Conservation (phyloP, 139 green algal species). For the Haematococcus sp. region DNA sequence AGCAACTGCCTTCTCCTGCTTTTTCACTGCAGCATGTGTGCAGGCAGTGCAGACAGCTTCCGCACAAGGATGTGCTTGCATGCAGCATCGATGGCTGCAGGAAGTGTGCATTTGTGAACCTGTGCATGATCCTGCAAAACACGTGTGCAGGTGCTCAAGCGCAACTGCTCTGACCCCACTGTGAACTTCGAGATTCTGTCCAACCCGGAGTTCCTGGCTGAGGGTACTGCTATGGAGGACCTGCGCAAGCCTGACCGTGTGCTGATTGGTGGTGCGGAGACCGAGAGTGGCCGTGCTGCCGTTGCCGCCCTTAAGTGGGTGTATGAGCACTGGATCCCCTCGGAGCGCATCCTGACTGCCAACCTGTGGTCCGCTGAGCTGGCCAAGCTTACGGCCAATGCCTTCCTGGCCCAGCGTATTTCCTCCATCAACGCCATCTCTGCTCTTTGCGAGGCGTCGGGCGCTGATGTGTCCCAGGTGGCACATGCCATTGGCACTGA, state of each 20-base stretch:
- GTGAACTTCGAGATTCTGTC: constrained; percentile 96
- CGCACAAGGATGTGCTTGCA: no score
- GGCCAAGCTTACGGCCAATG: constrained; percentile 96
- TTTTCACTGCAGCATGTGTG: no score
- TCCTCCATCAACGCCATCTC: constrained; percentile 99
- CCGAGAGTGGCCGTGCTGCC: constrained; percentile 64
- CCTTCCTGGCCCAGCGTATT: constrained; percentile 97
- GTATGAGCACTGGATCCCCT: constrained; percentile 96
- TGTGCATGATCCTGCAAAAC: no score
- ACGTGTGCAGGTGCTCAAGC: constrained; percentile 64
- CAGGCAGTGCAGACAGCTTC: no score
- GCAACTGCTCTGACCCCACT: constrained; percentile 69
- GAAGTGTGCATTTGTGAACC: no score
- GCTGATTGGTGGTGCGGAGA: constrained; percentile 86
- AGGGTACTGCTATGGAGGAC: constrained; percentile 88
- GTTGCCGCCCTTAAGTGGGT: constrained; percentile 78
- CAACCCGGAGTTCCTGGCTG: constrained; percentile 90
- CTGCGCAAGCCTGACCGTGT: constrained; percentile 80
- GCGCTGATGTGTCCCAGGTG: constrained; percentile 92
- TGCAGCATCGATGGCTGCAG: no score
- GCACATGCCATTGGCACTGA: constrained; percentile 91
- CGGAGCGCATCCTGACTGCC: constrained; percentile 87
- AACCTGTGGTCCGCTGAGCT: constrained; percentile 99
- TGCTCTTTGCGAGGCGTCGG: constrained; percentile 94
- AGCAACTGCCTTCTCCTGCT: no score